These are phyloP conservation scores for Pyrenula aspistea DNA, from an alignment of 495 filamentous ascomycete species.

Conservation along the genomic window DNA sequence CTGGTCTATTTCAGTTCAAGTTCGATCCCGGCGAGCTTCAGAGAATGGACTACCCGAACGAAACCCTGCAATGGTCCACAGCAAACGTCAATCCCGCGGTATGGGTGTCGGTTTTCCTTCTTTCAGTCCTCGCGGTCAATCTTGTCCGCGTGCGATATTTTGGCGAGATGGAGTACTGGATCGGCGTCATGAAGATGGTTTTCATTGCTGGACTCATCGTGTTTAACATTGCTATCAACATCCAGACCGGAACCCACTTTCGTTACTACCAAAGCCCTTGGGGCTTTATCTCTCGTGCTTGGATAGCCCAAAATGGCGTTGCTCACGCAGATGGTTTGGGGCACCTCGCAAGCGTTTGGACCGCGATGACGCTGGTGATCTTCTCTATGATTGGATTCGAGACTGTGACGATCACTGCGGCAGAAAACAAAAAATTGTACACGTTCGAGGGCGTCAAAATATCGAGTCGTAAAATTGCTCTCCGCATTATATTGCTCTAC, in stretches of 20 bases:
- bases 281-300: conserved; percentile 17
- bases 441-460: conserved; percentile 37
- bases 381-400: conserved; percentile 42
- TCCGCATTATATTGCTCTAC: conserved; percentile 34
- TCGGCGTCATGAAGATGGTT: conserved; percentile 30
- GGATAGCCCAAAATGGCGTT: conserved; percentile 12
- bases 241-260: conserved; percentile 13
- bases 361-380: conserved; percentile 25
- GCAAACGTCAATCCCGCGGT: conserved; percentile 25
- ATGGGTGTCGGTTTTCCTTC: conserved; percentile 26
- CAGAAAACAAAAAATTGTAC: conserved; percentile 31
- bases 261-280: conserved; percentile 23
- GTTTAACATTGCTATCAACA: conserved; percentile 19
- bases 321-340: conserved; percentile 12
- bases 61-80: conserved; percentile 23
- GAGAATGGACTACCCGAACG: conserved; percentile 20
- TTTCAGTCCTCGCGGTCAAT: conserved; percentile 26
- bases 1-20: conserved; percentile 28
- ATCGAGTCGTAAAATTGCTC: conserved; percentile 30
- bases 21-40: conserved; percentile 26
- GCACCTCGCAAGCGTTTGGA: conserved; percentile 22
- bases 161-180: conserved; percentile 35
- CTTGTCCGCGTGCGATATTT: conserved; percentile 33
- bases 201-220: conserved; percentile 35
- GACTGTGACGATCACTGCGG: conserved; percentile 30